Conservation (phyloP, 495 filamentous ascomycete genomes). For the Penicillium samsonianum region DNA sequence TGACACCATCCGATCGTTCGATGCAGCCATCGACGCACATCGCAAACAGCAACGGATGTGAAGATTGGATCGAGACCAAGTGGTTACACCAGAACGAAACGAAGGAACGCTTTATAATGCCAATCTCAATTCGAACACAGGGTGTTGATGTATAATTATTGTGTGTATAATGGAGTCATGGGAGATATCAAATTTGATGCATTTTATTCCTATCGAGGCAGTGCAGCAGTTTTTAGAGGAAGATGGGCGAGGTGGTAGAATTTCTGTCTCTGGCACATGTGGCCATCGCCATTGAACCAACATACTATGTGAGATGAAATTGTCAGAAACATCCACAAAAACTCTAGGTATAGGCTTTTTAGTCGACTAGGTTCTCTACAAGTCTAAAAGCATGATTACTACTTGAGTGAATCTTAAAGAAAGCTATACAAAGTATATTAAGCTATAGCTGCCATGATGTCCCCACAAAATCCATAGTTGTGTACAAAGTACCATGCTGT, state of each 20-base stretch:
- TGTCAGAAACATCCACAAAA: too few species aligned
- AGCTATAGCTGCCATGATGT: too few species aligned
- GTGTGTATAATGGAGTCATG: background rate
- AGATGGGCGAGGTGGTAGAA: background rate
- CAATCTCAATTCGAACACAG: slow-evolving; percentile 10
- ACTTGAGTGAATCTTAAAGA: too few species aligned
- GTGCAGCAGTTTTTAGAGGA: background rate
- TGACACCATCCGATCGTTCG: slow-evolving; percentile 89
- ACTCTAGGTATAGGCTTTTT: too few species aligned
- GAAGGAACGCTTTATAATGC: slow-evolving; percentile 16
- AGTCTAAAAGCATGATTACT: too few species aligned
- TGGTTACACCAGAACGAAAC: slow-evolving; percentile 8
- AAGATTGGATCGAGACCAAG: slow-evolving; percentile 4
- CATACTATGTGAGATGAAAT: too few species aligned
- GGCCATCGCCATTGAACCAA: background rate
- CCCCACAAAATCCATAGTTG: background rate
- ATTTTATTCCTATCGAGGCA: background rate
- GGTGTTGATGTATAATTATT: slow-evolving; percentile 18
- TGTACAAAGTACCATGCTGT: background rate
- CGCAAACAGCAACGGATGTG: slow-evolving; percentile 31
- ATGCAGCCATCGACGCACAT: slow-evolving; percentile 77
- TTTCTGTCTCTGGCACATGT: background rate
- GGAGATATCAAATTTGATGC: background rate
- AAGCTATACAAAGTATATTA: background rate
- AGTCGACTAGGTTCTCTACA: too few species aligned